Conservation (phyloP, 2,329 filamentous ascomycete species). For the Colletotrichum sojae region DNA sequence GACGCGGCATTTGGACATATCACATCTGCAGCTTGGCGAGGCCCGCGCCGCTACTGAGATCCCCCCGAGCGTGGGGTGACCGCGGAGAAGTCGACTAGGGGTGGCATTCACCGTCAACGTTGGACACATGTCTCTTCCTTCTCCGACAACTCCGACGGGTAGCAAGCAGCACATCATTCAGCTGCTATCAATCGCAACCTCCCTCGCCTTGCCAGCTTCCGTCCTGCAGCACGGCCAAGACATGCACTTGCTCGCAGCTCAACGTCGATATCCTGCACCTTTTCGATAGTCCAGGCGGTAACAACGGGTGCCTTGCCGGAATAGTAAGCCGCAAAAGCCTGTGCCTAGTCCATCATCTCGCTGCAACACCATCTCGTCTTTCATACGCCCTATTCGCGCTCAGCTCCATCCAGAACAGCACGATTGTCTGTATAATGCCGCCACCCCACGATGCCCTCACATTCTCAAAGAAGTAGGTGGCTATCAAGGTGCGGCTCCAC, state of each 20-base stretch:
- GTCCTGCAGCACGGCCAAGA: background rate
- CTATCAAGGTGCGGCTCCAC: conserved; percentile 25
- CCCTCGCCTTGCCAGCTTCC: background rate
- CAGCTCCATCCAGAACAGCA: too few species aligned
- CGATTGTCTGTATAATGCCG: too few species aligned
- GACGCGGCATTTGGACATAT: background rate
- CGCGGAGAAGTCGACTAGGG: too few species aligned
- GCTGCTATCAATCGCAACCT: background rate
- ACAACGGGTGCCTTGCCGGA: background rate
- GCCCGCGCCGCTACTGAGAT: conserved; percentile 2
- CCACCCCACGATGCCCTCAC: background rate
- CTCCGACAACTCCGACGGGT: background rate
- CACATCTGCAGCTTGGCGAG: background rate
- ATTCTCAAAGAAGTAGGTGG: conserved; percentile 29
- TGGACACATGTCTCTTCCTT: background rate
- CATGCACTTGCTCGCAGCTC: background rate
- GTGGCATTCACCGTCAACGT: background rate
- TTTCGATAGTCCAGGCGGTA: background rate
- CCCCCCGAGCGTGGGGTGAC: conserved; percentile 5
- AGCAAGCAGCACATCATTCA: background rate
- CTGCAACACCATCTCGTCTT: background rate
- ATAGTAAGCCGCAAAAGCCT: background rate
- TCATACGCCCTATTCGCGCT: background rate
- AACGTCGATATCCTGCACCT: background rate
- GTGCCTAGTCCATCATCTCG: background rate